Conservation (phyloP, 441 rosid species). For the Rhodomyrtus psidioides region DNA sequence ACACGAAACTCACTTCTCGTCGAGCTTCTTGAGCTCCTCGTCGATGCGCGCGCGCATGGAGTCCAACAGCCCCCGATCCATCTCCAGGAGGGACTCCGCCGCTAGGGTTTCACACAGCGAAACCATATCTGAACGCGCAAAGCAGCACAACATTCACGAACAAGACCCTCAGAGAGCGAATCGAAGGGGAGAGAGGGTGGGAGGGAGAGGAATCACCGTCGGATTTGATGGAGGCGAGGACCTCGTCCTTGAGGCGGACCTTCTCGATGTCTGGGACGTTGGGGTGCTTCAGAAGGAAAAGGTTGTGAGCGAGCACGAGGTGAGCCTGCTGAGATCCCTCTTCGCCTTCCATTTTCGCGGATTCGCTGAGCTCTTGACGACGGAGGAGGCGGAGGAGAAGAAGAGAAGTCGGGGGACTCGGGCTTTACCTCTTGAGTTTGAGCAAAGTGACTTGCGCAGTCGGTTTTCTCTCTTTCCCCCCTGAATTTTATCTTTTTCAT, state of each 20-base stretch:
- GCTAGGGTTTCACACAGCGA: slow-evolving; percentile 90
- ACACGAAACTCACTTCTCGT: slow-evolving; percentile 61
- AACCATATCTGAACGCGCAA: slow-evolving; percentile 53
- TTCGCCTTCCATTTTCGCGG: slow-evolving; percentile 49
- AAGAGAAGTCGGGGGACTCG: neutral
- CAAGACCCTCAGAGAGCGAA: neutral
- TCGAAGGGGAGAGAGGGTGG: neutral
- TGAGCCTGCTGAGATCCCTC: slow-evolving; percentile 90
- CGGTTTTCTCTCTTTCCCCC: neutral
- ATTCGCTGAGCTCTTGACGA: neutral
- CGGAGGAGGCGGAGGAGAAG: neutral
- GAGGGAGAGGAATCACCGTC: slow-evolving; percentile 29
- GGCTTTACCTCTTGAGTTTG: neutral
- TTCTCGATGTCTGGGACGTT: slow-evolving; percentile 91
- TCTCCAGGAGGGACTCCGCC: slow-evolving; percentile 50
- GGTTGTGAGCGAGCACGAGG: slow-evolving; percentile 70
- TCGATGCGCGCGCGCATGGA: slow-evolving; percentile 61
- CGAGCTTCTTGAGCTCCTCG: slow-evolving; percentile 86
- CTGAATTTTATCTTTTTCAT: neutral
- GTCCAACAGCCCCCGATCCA: slow-evolving; percentile 59
- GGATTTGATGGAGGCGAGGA: slow-evolving; percentile 58
- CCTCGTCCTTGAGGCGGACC: slow-evolving; percentile 88
- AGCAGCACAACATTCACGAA: neutral
- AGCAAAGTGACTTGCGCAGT: neutral
- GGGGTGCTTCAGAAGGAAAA: slow-evolving; percentile 68